Evolutionary conservation across 495 filamentous ascomycete species (phyloP), one percentile per base, ranked within the genome.

Genomic region (Podospora sp.): DNA sequence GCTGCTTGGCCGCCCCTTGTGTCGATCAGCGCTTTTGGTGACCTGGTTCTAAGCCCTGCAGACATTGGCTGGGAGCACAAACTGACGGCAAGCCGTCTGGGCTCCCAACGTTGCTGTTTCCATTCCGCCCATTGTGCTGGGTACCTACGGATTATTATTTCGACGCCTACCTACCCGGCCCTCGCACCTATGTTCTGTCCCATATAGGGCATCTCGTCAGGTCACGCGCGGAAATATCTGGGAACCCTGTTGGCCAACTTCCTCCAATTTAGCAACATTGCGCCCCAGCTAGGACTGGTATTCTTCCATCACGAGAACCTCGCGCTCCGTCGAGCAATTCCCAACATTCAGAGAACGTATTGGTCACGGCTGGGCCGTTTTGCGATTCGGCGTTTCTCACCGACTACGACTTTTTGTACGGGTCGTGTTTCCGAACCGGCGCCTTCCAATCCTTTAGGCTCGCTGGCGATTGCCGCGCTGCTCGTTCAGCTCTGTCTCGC

Each of bases 41-140:
- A 51, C 60, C 18, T 40, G 35, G 60, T 62, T n/a, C 40, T 29
- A 8, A 46, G 60, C 60, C 60, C 60, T 62, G 36, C 60, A 62
- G 60, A 46, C 40, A 46, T 46, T 46, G 14, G 40, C 14, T 46
- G 53, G 53, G 53, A 57, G 53, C 53, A 57, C 53, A 46, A 46
- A 46, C 40, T 46, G 40, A 46, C 40, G 40, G 40, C 40, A 14
- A 46, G 40, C 40, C 40, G 40, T 46, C 40, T 46, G 40, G 40
- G 40, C 22, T n/a, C 21, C 22, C 21, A 61, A 61, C 51, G 9
- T 21, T 36, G 58, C 29, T 25, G 22, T 22, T 25, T n/a, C 11
- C 60, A 51, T 24, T 20, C 9, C 40, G 51, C 18, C 18, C 53
- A 22, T 57, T 14, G 40, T 46, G 40, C 40, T 46, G 40, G 16